Percentiles rank a stretch among this genome's conserved stretches.
phyloP scores from a whole-genome alignment of 2,329 filamentous ascomycete genomes.

The Cryphonectria naterciae region DNA sequence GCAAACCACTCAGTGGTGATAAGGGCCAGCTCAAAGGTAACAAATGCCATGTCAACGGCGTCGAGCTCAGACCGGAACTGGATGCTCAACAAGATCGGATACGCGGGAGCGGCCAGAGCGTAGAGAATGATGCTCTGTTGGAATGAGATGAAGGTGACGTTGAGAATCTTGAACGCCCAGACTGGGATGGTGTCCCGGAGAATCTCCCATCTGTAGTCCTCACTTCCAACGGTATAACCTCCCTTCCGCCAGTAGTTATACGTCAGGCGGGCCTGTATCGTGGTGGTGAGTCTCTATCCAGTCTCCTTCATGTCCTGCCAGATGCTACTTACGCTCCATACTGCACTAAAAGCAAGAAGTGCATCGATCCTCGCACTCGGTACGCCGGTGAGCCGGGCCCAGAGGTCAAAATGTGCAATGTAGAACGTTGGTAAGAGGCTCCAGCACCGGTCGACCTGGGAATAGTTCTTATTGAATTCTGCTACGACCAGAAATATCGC shows the following conservation, averaged over 20 bases:
- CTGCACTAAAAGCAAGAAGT: constrained; percentile 67
- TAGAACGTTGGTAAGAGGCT: constrained; percentile 87
- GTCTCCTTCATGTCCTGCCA: background rate
- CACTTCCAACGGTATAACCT: constrained; percentile 84
- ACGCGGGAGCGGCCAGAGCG: constrained; percentile 74
- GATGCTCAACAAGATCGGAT: constrained; percentile 76
- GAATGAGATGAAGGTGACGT: constrained; percentile 86
- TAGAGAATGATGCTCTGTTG: constrained; percentile 83
- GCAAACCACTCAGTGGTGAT: constrained; percentile 75
- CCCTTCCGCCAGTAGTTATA: constrained; percentile 98
- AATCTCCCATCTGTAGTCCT: constrained; percentile 93
- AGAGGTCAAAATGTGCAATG: constrained; percentile 81
- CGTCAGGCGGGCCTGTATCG: constrained; percentile 72
- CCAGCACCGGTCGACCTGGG: constrained; percentile 95
- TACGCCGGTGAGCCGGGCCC: constrained; percentile 76
- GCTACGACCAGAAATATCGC: constrained; percentile 74
- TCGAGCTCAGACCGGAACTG: constrained; percentile 59
- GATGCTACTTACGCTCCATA: constrained; percentile 76
- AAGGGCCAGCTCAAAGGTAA: constrained; percentile 52
- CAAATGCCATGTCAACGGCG: constrained; percentile 52
- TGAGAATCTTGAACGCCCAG: constrained; percentile 78
- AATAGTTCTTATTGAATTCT: constrained; percentile 91
- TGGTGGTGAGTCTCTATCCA: constrained; percentile 33
- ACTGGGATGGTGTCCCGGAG: constrained; percentile 68
- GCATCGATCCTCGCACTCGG: constrained; percentile 73